These are phyloP conservation scores for Triangularia verruculosa DNA, from an alignment of 2,329 filamentous ascomycete species.

Conservation along the genomic window DNA sequence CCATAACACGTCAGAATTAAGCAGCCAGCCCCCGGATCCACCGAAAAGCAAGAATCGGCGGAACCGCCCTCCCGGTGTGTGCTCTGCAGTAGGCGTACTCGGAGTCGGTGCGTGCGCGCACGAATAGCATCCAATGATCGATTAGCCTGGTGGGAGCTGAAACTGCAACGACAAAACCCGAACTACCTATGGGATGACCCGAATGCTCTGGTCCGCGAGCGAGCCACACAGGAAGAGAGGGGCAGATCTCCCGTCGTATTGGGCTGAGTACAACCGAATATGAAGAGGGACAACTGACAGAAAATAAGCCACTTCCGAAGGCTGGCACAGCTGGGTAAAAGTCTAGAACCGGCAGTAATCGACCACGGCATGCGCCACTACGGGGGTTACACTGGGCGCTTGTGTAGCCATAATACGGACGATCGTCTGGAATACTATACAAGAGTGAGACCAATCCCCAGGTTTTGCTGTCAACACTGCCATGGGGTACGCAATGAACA, in stretches of 20 bases:
- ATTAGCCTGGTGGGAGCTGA: not conserved
- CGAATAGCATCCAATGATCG: not conserved
- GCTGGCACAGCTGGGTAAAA: not conserved
- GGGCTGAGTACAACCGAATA: not conserved
- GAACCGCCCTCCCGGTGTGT: not conserved
- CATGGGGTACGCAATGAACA: not conserved
- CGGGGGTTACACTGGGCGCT: not conserved
- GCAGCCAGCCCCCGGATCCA: too few relatives aligned
- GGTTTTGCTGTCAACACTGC: not conserved
- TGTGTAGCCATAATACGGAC: not conserved
- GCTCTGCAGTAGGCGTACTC: not conserved
- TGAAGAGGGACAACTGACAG: not conserved
- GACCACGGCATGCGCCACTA: not conserved
- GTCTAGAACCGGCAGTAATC: not conserved
- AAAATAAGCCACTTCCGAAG: not conserved
- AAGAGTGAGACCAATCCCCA: not conserved
- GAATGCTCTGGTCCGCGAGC: not conserved
- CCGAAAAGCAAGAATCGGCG: not conserved
- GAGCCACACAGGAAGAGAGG: not conserved
- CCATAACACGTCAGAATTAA: not conserved
- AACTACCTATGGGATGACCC: not conserved
- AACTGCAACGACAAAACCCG: not conserved
- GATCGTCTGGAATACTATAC: not conserved
- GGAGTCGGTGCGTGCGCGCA: not conserved
- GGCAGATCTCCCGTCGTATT: not conserved